Conservation (phyloP, 441 rosid species). For the Populus hybrid region DNA sequence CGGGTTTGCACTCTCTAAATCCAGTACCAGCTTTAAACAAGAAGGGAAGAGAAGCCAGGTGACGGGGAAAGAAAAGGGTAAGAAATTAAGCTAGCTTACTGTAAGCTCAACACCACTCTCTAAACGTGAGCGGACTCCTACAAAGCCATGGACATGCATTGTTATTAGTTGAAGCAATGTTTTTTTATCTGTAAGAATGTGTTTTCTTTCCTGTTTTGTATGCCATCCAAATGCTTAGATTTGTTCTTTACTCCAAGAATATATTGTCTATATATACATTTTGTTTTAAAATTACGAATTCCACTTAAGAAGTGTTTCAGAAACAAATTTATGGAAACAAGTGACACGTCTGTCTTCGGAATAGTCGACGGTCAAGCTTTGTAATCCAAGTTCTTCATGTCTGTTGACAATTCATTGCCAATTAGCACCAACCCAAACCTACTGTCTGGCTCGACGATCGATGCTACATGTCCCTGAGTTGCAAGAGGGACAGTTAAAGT, state of each 20-base stretch:
- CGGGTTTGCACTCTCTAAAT: neutral
- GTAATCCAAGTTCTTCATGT: neutral
- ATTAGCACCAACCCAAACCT: neutral
- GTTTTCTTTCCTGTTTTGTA: no score
- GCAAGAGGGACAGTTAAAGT: neutral
- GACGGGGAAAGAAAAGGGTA: neutral
- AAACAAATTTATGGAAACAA: no score
- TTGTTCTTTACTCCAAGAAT: no score
- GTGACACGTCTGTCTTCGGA: neutral
- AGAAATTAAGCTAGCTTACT: constrained; percentile 20
- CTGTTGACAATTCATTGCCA: neutral
- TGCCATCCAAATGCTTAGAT: no score
- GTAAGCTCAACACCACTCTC: constrained; percentile 42
- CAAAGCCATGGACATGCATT: constrained; percentile 12
- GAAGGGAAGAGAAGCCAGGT: neutral
- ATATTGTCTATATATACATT: no score
- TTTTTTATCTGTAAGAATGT: no score
- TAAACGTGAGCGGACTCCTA: constrained; percentile 42
- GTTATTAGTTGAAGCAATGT: no score
- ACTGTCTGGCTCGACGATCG: neutral
- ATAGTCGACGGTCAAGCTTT: neutral
- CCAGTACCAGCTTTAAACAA: neutral
- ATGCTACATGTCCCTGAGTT: neutral
- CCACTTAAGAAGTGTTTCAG: no score
- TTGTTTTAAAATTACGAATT: no score